phyloP scores from a whole-genome alignment of 2,329 filamentous ascomycete species.

The Fusarium cicatricum region DNA sequence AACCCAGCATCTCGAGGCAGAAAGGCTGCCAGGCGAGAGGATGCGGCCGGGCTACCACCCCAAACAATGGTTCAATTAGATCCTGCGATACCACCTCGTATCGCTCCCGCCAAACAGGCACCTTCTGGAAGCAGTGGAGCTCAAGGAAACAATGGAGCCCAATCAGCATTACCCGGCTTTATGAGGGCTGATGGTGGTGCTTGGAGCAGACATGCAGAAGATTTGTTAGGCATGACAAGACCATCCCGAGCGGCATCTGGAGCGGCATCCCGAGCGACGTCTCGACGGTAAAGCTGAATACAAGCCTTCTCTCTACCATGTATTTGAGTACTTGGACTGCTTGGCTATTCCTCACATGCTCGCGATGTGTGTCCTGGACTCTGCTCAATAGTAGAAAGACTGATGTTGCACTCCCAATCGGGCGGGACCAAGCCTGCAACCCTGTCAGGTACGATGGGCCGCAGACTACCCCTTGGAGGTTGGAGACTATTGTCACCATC shows the following conservation, averaged over 20 bases:
- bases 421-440: background rate
- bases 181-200: constrained; percentile 65
- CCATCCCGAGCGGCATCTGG: constrained; percentile 49
- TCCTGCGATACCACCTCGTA: constrained; percentile 30
- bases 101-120: background rate
- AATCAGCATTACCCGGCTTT: constrained; percentile 51
- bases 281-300: constrained; percentile 1
- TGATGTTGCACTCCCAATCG: background rate
- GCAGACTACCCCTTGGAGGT: background rate
- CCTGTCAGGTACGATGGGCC: background rate
- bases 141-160: background rate
- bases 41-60: constrained; percentile 59
- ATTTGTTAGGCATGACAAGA: constrained; percentile 68
- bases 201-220: constrained; percentile 74
- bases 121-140: background rate
- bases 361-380: too few species aligned
- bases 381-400: too few species aligned
- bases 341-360: background rate
- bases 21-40: constrained; percentile 60
- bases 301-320: too few species aligned
- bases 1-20: constrained; percentile 63
- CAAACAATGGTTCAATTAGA: constrained; percentile 52
- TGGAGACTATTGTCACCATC: background rate
- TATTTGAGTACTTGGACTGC: too few species aligned
- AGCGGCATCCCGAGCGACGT: constrained; percentile 45